Evolutionary conservation across 2,329 filamentous ascomycete species (phyloP).

Genomic region (Peltaster fructicola): DNA sequence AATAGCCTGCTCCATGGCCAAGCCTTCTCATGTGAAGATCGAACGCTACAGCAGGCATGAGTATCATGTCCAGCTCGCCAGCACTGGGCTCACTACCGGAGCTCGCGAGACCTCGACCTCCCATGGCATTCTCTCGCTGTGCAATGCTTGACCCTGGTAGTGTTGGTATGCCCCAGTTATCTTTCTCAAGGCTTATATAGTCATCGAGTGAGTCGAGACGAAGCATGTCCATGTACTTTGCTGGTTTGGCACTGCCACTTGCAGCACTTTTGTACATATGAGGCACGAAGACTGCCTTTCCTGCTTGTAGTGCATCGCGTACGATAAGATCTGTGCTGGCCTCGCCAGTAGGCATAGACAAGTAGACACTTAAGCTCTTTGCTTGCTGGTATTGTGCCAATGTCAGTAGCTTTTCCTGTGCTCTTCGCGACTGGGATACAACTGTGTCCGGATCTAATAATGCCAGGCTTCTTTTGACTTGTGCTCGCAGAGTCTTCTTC

Average conservation of each 20-base stretch:
- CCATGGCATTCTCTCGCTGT: constrained; percentile 55
- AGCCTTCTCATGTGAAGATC: constrained; percentile 58
- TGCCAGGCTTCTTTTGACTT: constrained; percentile 50
- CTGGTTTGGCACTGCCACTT: constrained; percentile 17
- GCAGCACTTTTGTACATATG: constrained; percentile 50
- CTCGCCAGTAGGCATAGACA: constrained; percentile 83
- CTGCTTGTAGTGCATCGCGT: constrained; percentile 53
- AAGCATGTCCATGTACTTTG: constrained; percentile 89
- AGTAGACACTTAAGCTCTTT: constrained; percentile 62
- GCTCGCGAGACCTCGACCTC: constrained; percentile 34
- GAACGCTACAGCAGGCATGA: constrained; percentile 89
- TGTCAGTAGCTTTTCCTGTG: constrained; percentile 46
- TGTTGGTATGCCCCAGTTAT: constrained; percentile 92
- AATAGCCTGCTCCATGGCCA: constrained; percentile 92
- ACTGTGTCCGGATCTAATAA: constrained; percentile 44
- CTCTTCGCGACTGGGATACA: constrained; percentile 49
- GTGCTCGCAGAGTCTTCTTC: constrained; percentile 57
- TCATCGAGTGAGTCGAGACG: constrained; percentile 55
- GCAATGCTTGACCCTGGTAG: constrained; percentile 48
- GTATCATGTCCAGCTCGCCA: constrained; percentile 57
- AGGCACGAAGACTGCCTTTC: constrained; percentile 81
- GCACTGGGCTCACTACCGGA: constrained; percentile 7
- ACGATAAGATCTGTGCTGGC: constrained; percentile 73
- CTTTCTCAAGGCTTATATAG: constrained; percentile 56
- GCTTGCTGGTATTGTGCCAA: constrained; percentile 62